Conservation (phyloP, 2,329 filamentous ascomycete genomes). For the Zymoseptoria ardabiliae region DNA sequence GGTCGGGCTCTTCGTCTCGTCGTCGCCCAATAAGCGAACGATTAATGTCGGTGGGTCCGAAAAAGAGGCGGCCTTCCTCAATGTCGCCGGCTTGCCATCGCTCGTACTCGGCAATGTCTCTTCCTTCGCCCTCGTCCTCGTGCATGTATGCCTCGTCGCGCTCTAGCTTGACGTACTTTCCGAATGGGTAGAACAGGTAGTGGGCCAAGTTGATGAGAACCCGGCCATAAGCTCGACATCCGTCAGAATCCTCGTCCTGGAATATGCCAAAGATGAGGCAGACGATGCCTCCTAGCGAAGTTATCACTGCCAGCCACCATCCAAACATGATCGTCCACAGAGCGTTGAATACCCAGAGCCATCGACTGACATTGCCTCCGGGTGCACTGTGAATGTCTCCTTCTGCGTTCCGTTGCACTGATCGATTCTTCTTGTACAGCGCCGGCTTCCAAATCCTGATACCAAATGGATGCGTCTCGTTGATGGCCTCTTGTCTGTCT, state of each 20-base stretch:
- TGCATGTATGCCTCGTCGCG: constrained; percentile 91
- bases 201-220: constrained; percentile 76
- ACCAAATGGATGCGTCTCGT: constrained; percentile 96
- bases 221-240: constrained; percentile 76
- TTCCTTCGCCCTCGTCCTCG: constrained; percentile 89
- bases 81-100: constrained; percentile 98
- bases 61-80: constrained; percentile 91
- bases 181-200: constrained; percentile 94
- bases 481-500: constrained; percentile 94
- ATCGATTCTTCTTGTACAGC: constrained; percentile 93
- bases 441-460: constrained; percentile 99
- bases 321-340: constrained; percentile 88
- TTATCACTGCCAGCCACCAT: constrained; percentile 84
- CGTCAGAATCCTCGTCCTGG: constrained; percentile 57
- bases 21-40: constrained; percentile 80
- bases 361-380: constrained; percentile 74
- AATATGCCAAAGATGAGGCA: constrained; percentile 76
- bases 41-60: constrained; percentile 64
- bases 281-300: constrained; percentile 64
- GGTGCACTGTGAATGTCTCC: constrained; percentile 95
- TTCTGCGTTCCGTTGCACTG: constrained; percentile 91
- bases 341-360: constrained; percentile 82
- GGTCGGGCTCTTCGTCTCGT: constrained; percentile 79
- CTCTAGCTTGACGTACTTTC: constrained; percentile 87
- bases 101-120: constrained; percentile 97